Evolutionary conservation across 2,329 filamentous ascomycete genomes (phyloP), one percentile per base, ranked within the genome.

Genomic region (Calonectria pseudoturangicola): DNA sequence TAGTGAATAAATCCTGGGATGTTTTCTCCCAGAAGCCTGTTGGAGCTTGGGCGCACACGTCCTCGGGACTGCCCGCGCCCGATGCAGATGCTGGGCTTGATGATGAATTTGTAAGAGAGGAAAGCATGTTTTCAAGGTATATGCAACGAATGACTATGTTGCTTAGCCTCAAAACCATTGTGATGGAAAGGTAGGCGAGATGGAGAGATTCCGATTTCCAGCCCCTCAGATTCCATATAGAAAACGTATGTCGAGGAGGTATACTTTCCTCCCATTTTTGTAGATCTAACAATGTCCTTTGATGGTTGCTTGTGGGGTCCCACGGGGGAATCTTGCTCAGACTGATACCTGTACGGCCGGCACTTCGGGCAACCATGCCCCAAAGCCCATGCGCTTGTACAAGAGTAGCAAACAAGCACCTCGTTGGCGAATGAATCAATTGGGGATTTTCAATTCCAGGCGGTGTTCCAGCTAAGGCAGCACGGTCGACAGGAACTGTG

Each of bases 401-500:
- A 1, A 85, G 73, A 1, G 80, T 83, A 4, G 84, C 84, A 73
- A 85, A 85, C 5, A 85, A 75, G 36, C 82, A 85, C n/a, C 82
- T 73, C 0, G 75, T 73, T 1, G 77, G 70, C 0, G 77, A 72
- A n/a, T 72, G 70, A 2, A 78, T 75, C 3, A 82, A 70, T 2
- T 74, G 70, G 2, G 82, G 80, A 39, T 82, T 73, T 6, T 69
- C 60, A 4, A 71, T 63, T 0, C 81, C 80, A 0, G 84, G 80
- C 18, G 78, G 75, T 2, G 83, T 84, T 1, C 82, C 83, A 0
- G 74, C 66, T 0, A 85, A 77, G 9, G 81, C 84, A 2, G 82
- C 81, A 0, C 84, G 76, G 9, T 79, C 75, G 1, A 64, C 27
- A 5, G 83, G 81, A 4, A 76, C 47, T 6, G 75, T 41, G 3